These are phyloP conservation scores for Blyttiomyces sp. DNA, from an alignment of 371 early-diverging fungal genomes.

Conservation along the genomic window DNA sequence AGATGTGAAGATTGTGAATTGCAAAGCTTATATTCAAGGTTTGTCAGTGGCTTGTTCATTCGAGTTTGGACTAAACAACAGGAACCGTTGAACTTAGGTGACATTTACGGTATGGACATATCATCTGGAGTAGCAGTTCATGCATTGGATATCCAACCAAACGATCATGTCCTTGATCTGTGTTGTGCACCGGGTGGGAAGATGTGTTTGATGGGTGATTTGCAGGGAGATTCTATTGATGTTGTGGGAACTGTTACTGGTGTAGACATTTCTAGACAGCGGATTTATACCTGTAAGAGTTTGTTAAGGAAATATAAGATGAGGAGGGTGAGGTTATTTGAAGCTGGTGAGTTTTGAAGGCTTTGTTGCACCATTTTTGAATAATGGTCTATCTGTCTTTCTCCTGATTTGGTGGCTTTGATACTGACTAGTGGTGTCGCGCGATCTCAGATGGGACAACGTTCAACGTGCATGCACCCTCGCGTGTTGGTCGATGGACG, in stretches of 20 bases:
- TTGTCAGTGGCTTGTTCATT: not conserved
- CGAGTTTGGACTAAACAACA: not conserved
- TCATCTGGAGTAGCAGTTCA: conserved; percentile 74
- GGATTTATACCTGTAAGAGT: conserved; percentile 69
- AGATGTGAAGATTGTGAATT: not conserved
- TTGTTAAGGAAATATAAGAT: conserved; percentile 65
- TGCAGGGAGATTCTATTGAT: conserved; percentile 41
- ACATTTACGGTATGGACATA: conserved; percentile 80
- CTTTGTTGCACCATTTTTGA: not conserved
- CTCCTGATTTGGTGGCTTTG: not conserved
- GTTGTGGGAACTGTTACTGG: conserved; percentile 81
- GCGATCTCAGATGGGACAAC: conserved; percentile 69
- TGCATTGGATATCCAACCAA: conserved; percentile 57
- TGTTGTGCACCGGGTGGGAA: conserved; percentile 79
- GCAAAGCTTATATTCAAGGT: not conserved
- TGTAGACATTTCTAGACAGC: conserved; percentile 76
- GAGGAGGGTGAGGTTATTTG: conserved; percentile 40
- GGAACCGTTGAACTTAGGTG: conserved; percentile 2
- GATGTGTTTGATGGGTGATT: conserved; percentile 73
- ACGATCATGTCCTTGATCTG: conserved; percentile 74
- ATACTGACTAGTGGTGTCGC: not conserved
- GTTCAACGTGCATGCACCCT: conserved; percentile 74
- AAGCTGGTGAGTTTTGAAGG: conserved; percentile 9
- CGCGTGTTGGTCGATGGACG: conserved; percentile 38
- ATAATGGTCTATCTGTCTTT: no score